Evolutionary conservation across 768 basidiomycete genomes (phyloP).

Genomic region (Baorangia bicolor): DNA sequence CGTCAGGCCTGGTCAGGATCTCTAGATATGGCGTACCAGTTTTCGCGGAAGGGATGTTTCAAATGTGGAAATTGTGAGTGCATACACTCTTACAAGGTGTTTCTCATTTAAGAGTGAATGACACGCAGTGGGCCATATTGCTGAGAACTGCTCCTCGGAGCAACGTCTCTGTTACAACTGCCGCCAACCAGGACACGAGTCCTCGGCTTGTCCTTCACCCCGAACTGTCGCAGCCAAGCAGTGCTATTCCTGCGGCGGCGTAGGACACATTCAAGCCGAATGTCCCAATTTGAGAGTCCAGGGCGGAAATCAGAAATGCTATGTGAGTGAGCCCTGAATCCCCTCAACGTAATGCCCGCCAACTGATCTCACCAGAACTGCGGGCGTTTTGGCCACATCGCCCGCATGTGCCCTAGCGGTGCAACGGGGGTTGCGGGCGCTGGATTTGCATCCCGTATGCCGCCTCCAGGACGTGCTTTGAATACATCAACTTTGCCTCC

Average conservation of each 20-base stretch:
- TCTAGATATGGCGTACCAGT: conserved; percentile 70
- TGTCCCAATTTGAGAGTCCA: conserved; percentile 78
- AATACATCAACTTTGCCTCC: conserved; percentile 77
- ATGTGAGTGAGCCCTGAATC: conserved; percentile 48
- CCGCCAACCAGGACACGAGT: conserved; percentile 92
- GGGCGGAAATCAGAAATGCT: conserved; percentile 75
- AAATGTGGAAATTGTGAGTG: conserved; percentile 90
- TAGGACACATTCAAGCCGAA: conserved; percentile 88
- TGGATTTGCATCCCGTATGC: conserved; percentile 62
- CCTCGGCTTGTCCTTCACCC: conserved; percentile 82
- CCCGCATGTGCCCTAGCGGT: conserved; percentile 67
- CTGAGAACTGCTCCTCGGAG: conserved; percentile 87
- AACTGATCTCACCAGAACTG: conserved; percentile 52
- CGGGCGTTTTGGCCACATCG: conserved; percentile 81
- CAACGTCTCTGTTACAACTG: conserved; percentile 94
- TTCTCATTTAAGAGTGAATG: conserved; percentile 15
- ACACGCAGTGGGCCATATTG: conserved; percentile 81
- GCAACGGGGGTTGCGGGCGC: conserved; percentile 36
- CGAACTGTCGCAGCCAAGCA: conserved; percentile 83
- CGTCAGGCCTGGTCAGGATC: conserved; percentile 46
- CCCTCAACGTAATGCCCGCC: conserved; percentile 2
- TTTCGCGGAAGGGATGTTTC: conserved; percentile 86
- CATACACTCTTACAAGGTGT: conserved; percentile 8
- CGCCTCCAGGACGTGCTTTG: conserved; percentile 72
- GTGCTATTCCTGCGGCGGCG: conserved; percentile 90